Evolutionary conservation across 495 filamentous ascomycete species (phyloP), one percentile per base, ranked within the genome.

Genomic region (Penicillium herquei): DNA sequence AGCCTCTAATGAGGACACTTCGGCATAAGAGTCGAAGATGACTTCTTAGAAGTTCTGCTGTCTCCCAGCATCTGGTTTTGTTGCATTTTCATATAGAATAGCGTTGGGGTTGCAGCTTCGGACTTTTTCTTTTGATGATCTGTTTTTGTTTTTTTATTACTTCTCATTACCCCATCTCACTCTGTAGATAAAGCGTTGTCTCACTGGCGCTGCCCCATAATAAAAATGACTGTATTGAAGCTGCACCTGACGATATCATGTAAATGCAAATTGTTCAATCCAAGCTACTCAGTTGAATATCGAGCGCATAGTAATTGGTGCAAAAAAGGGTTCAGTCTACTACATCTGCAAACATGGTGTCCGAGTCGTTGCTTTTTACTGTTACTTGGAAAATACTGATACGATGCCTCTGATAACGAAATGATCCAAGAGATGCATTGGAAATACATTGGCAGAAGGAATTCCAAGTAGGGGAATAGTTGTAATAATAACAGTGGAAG

Each of bases 151-250:
- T 17, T n/a, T 13, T 35, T n/a, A 26, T 52, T n/a, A 32, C 21
- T 26, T 26, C 21, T 26, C 21, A 26, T 26, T 26, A 26, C 21
- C 52, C 18, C 13, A 55, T 52, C 14, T 52, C 18, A 45, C 51
- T 26, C 34, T 66, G 64, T 66, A 66, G 57, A 64, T 64, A 64
- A 49, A 61, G 62, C 34, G 52, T 31, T 40, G 44, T 51, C 37
- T 53, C 39, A 51, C 35, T 37, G 44, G 52, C 26, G 49, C 39
- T 31, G 11, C 16, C 30, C 49, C 47, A 41, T 59, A 59, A 59
- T 59, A 46, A 51, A 43, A 50, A 41, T 21, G 2, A 7, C 30
- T 52, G 1, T 52, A 40, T 6, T 42, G 35, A 33, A 42, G n/a
- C 30, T 40, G 10, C 34, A 33, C 42, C 11, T 26, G 16, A 39